Evolutionary conservation across 257 asterid species (phyloP), one percentile per base, ranked within the genome.

Genomic region (Apocynum venetum): DNA sequence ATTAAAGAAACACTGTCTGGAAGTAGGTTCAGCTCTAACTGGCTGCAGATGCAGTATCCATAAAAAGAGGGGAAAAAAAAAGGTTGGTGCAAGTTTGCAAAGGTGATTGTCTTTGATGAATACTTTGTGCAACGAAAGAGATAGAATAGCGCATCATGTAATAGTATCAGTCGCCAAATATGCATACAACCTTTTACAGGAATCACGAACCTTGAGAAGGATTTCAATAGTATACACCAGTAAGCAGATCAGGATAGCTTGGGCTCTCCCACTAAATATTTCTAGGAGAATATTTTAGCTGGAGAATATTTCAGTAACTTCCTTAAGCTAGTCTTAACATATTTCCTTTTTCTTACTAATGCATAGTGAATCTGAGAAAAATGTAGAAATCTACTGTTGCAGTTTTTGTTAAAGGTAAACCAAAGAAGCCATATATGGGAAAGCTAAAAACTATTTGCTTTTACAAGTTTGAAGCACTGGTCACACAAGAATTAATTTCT

Each of bases 51-150:
- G 38, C 72, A 68, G 52, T 6, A 43, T 67, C 52, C 36, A 68
- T 3, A 68, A 20, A 43, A 20, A 17, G 3, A 67, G 2, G 52
- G n/a, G 9, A 1, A 43, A 40, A 1, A 66, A 43, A 40, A 1
- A 66, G 48, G 15, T 68, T 17, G 44, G 36, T 43, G 12, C 49
- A 43, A 68, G 35, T 68, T 68, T 68, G 49, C 43, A 41, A 41
- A 67, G 35, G 72, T 41, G 31, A 25, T 25, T 25, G 31, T 31
- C 72, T 67, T 67, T 67, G 51, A 67, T 67, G 49, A 44, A 67
- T 40, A 40, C 41, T 67, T 19, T 67, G 72, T 57, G 35, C 52
- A 44, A 73, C 55, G 17, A 48, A 60, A 59, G 80, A n/a, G 35
- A 31, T 43, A 57, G n/a, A 60, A 53, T 13, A 38, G 38, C 0